Evolutionary conservation across 108 stramenopile genomes (phyloP), one percentile per base, ranked within the genome.

Genomic region (Epipyxis sp.): DNA sequence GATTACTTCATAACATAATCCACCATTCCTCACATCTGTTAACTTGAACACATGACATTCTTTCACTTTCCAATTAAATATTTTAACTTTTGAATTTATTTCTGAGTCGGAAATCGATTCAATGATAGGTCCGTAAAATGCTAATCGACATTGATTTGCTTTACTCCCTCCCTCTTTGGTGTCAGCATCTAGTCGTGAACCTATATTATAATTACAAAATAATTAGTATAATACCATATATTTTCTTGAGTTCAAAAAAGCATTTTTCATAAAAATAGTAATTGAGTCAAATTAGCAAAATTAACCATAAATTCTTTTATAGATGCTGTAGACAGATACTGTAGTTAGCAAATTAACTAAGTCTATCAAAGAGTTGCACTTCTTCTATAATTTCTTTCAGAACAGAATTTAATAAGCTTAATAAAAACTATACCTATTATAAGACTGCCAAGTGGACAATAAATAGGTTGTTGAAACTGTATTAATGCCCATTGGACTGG

Each of bases 401-500:
- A n/a, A n/a, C n/a, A n/a, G n/a, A n/a, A n/a, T n/a, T n/a, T n/a
- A n/a, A n/a, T n/a, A n/a, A n/a, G n/a, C n/a, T n/a, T n/a, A n/a
- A n/a, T n/a, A n/a, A n/a, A n/a, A n/a, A n/a, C n/a, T n/a, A n/a
- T n/a, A n/a, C n/a, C n/a, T 82, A 97, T 97, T 0, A 97, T 86
- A 40, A 93, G 80, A 54, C 87, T 87, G 79, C 92, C 86, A 50
- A 87, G 76, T 2, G 93, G 96, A 79, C 93, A 94, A 76, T 92
- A 87, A 0, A 97, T 88, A 20, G 94, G 94, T 25, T 87, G 90
- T 69, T 92, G 92, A 72, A 97, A 94, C 74, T 92, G 89, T 40
- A 97, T 54, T 61, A 93, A 77, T 2, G 92, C 94, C 94, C 94
- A 97, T 83, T 97, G 94, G 77, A 94, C 79, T 43, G 90, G 90